Conservation (phyloP, 495 filamentous ascomycete genomes). For the Extremus antarcticus region DNA sequence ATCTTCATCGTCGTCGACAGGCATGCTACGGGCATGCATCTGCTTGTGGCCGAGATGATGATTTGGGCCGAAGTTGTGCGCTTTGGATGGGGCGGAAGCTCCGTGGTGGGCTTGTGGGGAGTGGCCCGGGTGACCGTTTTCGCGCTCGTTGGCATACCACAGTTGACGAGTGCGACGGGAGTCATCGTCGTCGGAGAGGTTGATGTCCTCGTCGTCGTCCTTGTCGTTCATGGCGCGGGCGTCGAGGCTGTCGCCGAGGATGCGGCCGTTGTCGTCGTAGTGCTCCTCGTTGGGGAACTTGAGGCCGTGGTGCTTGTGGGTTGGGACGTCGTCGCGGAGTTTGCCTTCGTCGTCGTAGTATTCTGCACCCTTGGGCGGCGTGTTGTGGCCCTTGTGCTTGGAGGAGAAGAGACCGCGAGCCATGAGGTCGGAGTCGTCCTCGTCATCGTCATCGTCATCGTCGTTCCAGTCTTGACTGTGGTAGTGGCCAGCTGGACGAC, state of each 20-base stretch:
- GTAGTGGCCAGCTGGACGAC: too few species aligned
- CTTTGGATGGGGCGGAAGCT: too few species aligned
- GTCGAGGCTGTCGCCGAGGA: not conserved
- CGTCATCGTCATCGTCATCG: not conserved
- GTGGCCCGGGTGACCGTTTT: not conserved
- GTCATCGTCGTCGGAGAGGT: not conserved
- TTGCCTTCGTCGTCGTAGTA: not conserved
- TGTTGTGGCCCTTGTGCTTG: not conserved
- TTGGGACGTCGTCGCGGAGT: not conserved
- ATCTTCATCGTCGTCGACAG: not conserved
- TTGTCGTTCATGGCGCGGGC: not conserved
- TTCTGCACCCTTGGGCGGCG: not conserved
- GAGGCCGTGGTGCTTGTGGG: not conserved
- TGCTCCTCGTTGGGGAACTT: not conserved
- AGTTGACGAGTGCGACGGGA: too few species aligned
- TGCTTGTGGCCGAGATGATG: too few species aligned
- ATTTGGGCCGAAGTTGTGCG: too few species aligned
- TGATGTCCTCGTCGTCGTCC: not conserved
- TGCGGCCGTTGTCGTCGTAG: not conserved
- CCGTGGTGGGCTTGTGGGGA: too few species aligned
- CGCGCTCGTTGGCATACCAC: not conserved
- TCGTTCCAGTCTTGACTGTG: too few species aligned
- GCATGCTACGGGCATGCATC: not conserved
- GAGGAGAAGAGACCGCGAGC: too few species aligned
- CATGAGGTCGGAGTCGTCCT: not conserved